Conservation (phyloP, 805 yeast genomes). For the Yarrowia deformans region DNA sequence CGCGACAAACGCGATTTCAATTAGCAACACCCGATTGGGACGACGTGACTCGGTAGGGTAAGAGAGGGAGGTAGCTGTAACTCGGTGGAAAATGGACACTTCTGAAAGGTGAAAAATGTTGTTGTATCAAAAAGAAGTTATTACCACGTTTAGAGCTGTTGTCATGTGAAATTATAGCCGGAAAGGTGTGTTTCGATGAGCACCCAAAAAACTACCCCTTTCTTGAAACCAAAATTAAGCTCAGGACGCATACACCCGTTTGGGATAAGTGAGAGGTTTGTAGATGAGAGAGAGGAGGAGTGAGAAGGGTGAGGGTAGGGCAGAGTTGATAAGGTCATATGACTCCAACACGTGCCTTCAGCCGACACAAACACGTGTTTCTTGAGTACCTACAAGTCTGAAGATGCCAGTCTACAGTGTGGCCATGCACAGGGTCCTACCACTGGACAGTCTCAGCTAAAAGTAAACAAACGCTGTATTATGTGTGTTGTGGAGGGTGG, state of each 20-base stretch:
- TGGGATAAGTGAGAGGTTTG: slow-evolving; percentile 1
- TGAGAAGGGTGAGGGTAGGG: neutral
- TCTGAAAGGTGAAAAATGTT: no score
- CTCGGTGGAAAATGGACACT: neutral
- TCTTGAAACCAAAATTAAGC: neutral
- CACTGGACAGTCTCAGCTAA: neutral
- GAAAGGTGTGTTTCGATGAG: no score
- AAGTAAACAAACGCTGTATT: neutral
- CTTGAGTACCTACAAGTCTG: no score
- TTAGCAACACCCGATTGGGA: neutral
- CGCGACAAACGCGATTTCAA: slow-evolving; percentile 22
- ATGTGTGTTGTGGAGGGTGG: neutral
- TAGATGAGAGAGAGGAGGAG: neutral
- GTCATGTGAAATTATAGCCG: no score
- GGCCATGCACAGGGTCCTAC: neutral
- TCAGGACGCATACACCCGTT: neutral
- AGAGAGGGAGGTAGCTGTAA: neutral
- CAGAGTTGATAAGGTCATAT: neutral
- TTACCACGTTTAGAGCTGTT: no score
- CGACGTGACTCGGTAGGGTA: slow-evolving; percentile 23
- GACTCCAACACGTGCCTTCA: no score
- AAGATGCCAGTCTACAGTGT: neutral
- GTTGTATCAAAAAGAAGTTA: no score
- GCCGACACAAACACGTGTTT: no score
- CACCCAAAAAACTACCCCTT: neutral